A percentile compares a stretch with the other conserved stretches of the same genome.
These are phyloP conservation scores for Heterobasidion occidentale DNA, from an alignment of 1,284 basidiomycete species.

Conservation along the genomic window DNA sequence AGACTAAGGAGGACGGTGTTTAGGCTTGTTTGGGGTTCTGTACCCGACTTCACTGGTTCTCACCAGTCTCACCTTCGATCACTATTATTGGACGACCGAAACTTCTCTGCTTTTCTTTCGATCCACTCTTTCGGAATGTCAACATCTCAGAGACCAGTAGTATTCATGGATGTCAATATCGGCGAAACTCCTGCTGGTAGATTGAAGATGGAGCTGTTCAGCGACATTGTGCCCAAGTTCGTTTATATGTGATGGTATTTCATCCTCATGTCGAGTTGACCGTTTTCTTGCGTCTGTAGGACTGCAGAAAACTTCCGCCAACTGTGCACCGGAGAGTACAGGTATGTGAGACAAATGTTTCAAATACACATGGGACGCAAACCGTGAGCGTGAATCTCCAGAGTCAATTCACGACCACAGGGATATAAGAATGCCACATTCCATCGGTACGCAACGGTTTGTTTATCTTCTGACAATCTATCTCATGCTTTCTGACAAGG, in stretches of 20 bases:
- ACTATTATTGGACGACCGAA: too few species aligned
- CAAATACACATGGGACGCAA: neutral
- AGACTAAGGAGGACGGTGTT: neutral
- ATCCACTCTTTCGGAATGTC: conserved; percentile 10
- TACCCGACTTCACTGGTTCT: neutral
- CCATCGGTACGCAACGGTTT: conserved; percentile 60
- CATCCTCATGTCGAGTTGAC: neutral
- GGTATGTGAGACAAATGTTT: conserved; percentile 36
- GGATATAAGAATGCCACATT: conserved; percentile 88
- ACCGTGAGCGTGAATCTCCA: conserved; percentile 20
- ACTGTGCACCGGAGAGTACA: conserved; percentile 92
- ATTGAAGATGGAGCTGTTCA: conserved; percentile 94
- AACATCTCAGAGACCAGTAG: conserved; percentile 61
- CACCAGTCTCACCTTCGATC: too few species aligned
- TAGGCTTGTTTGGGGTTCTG: neutral
- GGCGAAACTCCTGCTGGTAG: conserved; percentile 92
- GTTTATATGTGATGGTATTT: neutral
- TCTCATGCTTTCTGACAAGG: conserved; percentile 14
- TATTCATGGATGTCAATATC: conserved; percentile 95
- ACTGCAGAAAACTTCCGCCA: conserved; percentile 98
- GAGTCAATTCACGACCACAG: conserved; percentile 80
- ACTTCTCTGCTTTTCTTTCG: too few species aligned
- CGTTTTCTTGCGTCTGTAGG: conserved; percentile 28
- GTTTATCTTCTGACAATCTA: conserved; percentile 2
- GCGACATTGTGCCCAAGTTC: conserved; percentile 82